Conservation (phyloP, 129 eudicot species). For the Ambrosia artemisiifolia region DNA sequence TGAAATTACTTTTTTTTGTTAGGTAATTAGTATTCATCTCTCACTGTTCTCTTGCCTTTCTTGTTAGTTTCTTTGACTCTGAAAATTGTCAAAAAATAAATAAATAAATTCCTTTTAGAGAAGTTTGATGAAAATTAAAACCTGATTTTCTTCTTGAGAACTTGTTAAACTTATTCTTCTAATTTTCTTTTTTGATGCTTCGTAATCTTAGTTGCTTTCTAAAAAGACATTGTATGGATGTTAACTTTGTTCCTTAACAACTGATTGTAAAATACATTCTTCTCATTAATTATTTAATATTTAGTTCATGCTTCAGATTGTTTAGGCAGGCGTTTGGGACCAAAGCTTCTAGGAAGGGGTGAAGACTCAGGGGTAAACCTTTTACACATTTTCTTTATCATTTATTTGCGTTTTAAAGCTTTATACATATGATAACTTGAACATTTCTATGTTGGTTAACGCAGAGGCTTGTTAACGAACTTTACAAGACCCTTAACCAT, state of each 20-base stretch:
- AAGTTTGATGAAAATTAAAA: not conserved
- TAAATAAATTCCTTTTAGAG: not conserved
- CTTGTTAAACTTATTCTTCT: not conserved
- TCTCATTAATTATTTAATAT: not conserved
- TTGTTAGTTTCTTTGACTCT: slow-evolving; percentile 13
- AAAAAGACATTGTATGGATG: not conserved
- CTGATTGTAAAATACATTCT: not conserved
- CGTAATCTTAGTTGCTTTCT: not conserved
- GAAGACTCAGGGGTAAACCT: slow-evolving; percentile 86
- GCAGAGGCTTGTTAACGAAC: slow-evolving; percentile 86
- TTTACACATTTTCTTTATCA: not conserved
- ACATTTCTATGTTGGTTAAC: slow-evolving; percentile 18
- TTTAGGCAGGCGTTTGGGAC: slow-evolving; percentile 99
- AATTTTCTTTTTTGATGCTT: slow-evolving; percentile 3
- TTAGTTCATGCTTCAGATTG: slow-evolving; percentile 59
- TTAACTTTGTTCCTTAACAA: not conserved
- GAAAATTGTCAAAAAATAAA: not conserved
- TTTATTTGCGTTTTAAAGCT: slow-evolving; percentile 2
- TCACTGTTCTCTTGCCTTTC: not conserved
- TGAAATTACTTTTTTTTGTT: slow-evolving; percentile 2
- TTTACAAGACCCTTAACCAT: slow-evolving; percentile 73
- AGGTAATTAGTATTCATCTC: not conserved
- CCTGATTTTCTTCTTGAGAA: not conserved
- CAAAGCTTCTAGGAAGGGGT: slow-evolving; percentile 77
- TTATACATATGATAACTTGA: not conserved